Percentiles rank a stretch among this genome's conserved stretches.
Evolutionary conservation across 2,329 filamentous ascomycete species (phyloP).

Genomic region (Pezicula carpinea): DNA sequence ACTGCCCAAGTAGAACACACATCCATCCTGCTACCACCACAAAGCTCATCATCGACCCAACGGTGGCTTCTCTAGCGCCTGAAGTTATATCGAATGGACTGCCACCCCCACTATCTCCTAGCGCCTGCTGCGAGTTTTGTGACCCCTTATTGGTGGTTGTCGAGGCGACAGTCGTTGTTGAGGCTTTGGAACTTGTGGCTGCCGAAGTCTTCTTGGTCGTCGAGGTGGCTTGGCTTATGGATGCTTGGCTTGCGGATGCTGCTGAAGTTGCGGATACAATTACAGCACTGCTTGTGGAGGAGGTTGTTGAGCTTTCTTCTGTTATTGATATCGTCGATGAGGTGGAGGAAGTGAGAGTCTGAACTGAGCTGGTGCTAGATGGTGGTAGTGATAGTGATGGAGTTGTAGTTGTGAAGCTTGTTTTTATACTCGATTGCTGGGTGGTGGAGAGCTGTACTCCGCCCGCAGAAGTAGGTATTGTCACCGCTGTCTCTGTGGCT

Average conservation of each 20-base stretch:
- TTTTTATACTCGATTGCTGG: slow-evolving; percentile 1
- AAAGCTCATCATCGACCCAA: neutral
- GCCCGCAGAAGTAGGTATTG: slow-evolving; percentile 4
- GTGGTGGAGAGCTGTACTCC: slow-evolving; percentile 3
- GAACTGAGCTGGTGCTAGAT: neutral
- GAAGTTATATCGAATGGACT: slow-evolving; percentile 8
- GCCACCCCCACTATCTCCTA: slow-evolving; percentile 4
- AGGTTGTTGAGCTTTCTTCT: neutral
- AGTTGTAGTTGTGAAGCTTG: slow-evolving; percentile 1
- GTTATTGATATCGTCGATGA: slow-evolving; percentile 4
- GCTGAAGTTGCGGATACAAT: neutral
- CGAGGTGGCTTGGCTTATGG: neutral
- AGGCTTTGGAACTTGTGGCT: neutral
- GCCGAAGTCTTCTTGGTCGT: slow-evolving; percentile 2
- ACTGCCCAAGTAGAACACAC: neutral
- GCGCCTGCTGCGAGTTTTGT: slow-evolving; percentile 1
- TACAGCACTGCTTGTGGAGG: neutral
- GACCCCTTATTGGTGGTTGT: neutral
- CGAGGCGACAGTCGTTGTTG: neutral
- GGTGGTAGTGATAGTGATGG: neutral
- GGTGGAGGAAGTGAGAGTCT: neutral
- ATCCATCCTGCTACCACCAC: neutral
- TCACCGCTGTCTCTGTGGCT: slow-evolving; percentile 2
- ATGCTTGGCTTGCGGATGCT: neutral
- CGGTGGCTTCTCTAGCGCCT: slow-evolving; percentile 1